These are phyloP conservation scores for Cytospora leucostoma DNA, from an alignment of 2,329 filamentous ascomycete species.

Conservation along the genomic window DNA sequence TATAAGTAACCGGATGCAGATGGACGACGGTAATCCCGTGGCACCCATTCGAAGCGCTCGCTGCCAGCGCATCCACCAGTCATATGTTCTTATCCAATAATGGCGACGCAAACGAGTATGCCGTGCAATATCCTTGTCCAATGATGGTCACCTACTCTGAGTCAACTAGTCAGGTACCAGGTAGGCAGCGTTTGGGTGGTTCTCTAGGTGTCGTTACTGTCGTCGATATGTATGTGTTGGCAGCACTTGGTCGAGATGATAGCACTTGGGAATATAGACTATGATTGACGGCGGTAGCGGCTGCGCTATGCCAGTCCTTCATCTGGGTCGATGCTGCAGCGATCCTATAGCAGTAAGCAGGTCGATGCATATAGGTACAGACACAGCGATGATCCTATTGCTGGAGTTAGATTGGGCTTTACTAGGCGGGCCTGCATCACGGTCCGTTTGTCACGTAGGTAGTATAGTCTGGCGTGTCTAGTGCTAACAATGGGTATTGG, in stretches of 20 bases:
- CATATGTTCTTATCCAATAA: conserved; percentile 7
- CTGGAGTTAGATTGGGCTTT: neutral
- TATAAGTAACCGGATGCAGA: neutral
- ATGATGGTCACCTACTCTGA: neutral
- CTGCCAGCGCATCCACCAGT: conserved; percentile 24
- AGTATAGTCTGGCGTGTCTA: neutral
- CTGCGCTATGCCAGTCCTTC: conserved; percentile 5
- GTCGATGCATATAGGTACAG: neutral
- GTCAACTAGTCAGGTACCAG: neutral
- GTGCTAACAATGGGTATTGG: neutral
- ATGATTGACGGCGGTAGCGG: conserved; percentile 11
- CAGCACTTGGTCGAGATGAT: neutral
- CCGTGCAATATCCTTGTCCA: neutral
- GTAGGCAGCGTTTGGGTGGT: neutral
- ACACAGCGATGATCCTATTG: neutral
- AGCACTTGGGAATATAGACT: neutral
- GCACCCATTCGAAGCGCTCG: conserved; percentile 11
- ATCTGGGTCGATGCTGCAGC: conserved; percentile 19
- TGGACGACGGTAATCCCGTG: conserved; percentile 8
- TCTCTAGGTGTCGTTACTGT: conserved; percentile 1
- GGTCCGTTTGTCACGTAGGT: neutral
- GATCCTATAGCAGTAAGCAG: neutral
- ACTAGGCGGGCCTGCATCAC: neutral
- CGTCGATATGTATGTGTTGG: conserved; percentile 17
- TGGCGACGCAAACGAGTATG: neutral